These are phyloP conservation scores for Hyaloscypha variabilis DNA, from an alignment of 495 filamentous ascomycete species.

Conservation along the genomic window DNA sequence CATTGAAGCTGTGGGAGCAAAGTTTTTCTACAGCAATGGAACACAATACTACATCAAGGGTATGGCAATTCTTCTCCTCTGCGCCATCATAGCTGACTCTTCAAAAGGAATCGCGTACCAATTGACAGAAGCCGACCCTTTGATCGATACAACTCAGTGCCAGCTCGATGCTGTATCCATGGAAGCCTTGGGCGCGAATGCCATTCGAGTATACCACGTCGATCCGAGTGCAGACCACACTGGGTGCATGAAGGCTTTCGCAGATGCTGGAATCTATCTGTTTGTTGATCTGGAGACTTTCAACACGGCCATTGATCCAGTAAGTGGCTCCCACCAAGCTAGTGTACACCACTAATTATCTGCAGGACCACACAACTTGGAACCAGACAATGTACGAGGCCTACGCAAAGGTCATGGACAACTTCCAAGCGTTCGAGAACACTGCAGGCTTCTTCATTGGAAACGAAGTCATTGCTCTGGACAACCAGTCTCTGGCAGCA, in stretches of 20 bases:
- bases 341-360: constrained; percentile 4
- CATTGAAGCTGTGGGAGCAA: constrained; percentile 74
- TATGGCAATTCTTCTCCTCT: constrained; percentile 32
- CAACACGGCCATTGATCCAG: constrained; percentile 73
- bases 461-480: constrained; percentile 76
- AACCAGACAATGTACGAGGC: constrained; percentile 66
- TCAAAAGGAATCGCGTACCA: constrained; percentile 71
- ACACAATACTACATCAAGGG: constrained; percentile 84
- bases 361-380: constrained; percentile 62
- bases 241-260: constrained; percentile 71
- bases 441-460: constrained; percentile 82
- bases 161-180: constrained; percentile 75
- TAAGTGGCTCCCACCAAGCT: constrained; percentile 38
- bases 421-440: constrained; percentile 79
- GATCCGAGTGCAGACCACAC: constrained; percentile 68
- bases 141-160: constrained; percentile 77
- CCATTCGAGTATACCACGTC: constrained; percentile 90
- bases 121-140: constrained; percentile 69
- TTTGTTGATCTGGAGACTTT: constrained; percentile 87
- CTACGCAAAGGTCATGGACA: constrained; percentile 74
- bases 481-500: constrained; percentile 66
- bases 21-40: constrained; percentile 80
- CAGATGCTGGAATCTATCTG: constrained; percentile 74
- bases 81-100: constrained; percentile 11
- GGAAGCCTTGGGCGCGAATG: constrained; percentile 78